Base-by-base conservation (phyloP, 1,284 basidiomycete species). In the Ceratobasidium sp. region DNA sequence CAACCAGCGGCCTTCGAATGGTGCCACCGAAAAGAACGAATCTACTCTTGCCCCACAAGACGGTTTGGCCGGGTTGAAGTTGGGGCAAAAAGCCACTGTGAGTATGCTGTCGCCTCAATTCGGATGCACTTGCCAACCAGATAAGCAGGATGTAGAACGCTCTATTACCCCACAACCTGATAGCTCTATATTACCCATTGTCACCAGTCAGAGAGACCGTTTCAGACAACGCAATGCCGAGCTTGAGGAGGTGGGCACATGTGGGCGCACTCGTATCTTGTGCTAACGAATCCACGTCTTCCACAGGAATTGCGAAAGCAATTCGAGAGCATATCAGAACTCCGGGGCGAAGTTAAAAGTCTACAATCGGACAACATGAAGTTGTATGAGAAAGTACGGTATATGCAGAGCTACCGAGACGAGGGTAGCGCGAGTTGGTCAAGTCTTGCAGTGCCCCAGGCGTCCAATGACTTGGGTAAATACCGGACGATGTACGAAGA, bases 191-290 rank as follows among this genome's bases (percentile, higher is more conserved):
- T 84, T 98, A 17, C 96, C 96, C 0, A 99, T 99, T 80, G 97
- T 99, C 51, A 99, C 97, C 0, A 94, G 93, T 79, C 98, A 99
- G 83, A 89, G 97, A 76, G 97, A 99, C 82, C 90, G 97, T 5
- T 99, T 99, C 89, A 89, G 97, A 68, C 94, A 96, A 82, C 90
- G 97, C 19, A 99, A 99, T 82, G 93, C 95, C 22, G 97, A 99
- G 83, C 89, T 99, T 11, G 97, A 99, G 85, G 96, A 99, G 86
- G 94, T 93, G 67, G 49, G 86, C 79, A 9, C n/a, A 13, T 52
- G 9, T 25, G 25, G 19, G 1, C 29, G n/a, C 17, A 22, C 62
- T 57, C 44, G 44, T 77, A 43, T 59, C 11, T 44, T 75, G 56
- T 56, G 71, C 44, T 43, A 46, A 40, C 59, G 77, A 37, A 67